These are phyloP conservation scores for Alternaria viburni DNA, from an alignment of 2,329 filamentous ascomycete genomes.

Conservation along the genomic window DNA sequence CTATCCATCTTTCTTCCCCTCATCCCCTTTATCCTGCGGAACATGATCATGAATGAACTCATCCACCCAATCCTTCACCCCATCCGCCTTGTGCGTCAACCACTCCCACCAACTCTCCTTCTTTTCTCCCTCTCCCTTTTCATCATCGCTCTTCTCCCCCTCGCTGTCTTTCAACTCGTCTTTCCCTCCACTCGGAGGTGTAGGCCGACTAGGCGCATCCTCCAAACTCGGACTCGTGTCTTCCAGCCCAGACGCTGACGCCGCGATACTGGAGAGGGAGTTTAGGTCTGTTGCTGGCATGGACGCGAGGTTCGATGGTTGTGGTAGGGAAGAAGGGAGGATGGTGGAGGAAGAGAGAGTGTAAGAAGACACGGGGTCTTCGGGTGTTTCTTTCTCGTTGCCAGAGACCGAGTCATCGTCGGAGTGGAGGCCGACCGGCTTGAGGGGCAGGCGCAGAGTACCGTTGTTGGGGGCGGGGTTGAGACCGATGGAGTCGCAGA, in stretches of 20 bases:
- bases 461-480: constrained; percentile 82
- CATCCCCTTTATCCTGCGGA: constrained; percentile 2
- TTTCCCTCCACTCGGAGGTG: constrained; percentile 15
- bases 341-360: constrained; percentile 12
- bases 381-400: constrained; percentile 54
- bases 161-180: background rate
- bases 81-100: constrained; percentile 45
- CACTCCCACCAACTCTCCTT: constrained; percentile 45
- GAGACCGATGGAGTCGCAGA: constrained; percentile 86
- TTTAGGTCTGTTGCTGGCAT: constrained; percentile 16
- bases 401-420: constrained; percentile 52
- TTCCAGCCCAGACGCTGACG: constrained; percentile 31
- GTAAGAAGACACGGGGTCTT: constrained; percentile 55
- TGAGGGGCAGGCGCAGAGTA: constrained; percentile 75
- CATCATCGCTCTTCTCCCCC: background rate
- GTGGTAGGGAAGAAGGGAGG: background rate
- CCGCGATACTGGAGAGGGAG: constrained; percentile 30
- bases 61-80: constrained; percentile 46
- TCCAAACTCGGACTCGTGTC: constrained; percentile 13
- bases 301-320: constrained; percentile 17
- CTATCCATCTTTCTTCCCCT: background rate
- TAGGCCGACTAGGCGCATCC: background rate
- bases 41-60: constrained; percentile 40
- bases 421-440: constrained; percentile 66
- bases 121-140: background rate